Evolutionary conservation across 768 basidiomycete species (phyloP), one percentile per base, ranked within the genome.

Genomic region (Dacryopinax primogenitus): DNA sequence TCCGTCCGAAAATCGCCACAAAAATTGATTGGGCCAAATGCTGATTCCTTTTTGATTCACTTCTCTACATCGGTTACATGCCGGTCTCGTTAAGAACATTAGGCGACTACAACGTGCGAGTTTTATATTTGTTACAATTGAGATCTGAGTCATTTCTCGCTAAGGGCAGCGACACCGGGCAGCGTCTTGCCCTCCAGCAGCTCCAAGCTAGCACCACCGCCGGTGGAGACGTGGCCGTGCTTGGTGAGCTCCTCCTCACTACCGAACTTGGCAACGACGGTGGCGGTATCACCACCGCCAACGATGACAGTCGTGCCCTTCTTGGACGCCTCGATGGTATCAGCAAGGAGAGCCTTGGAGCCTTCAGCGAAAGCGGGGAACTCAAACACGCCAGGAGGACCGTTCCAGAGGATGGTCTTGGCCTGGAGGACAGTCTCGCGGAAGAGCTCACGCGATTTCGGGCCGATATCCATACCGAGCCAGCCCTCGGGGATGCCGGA

Each of bases 401-500:
- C 90, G 70, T 93, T 93, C 95, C 95, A 99, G 63, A 99, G 84
- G 72, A 98, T 92, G 37, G 95, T 99, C 83, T 91, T 96, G 63
- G 92, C 80, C 71, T 88, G 84, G 63, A 88, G 74, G 63, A 99
- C 94, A 11, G 92, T 84, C 67, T 84, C 70, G 41, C 81, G 82
- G 80, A 87, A 99, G 64, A 90, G 78, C 71, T 90, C 82, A 33
- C 83, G 84, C 69, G 87, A 92, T 79, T 93, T 82, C 16, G 83
- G 84, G 65, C 95, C 95, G 58, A 82, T 88, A 76, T 99, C 95
- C 51, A 99, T 87, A 72, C 95, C 95, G 87, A 93, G 85, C 90
- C 91, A 92, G 36, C 84, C 88, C 34, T 88, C 87, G 2, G 91
- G 92, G 72, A 99, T 97, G 44, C 95, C 95, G 66, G 87, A 81